A percentile compares a stretch with the other conserved stretches of the same genome.
Evolutionary conservation across 768 basidiomycete species (phyloP).

Genomic region (Holtermannia corniformis): DNA sequence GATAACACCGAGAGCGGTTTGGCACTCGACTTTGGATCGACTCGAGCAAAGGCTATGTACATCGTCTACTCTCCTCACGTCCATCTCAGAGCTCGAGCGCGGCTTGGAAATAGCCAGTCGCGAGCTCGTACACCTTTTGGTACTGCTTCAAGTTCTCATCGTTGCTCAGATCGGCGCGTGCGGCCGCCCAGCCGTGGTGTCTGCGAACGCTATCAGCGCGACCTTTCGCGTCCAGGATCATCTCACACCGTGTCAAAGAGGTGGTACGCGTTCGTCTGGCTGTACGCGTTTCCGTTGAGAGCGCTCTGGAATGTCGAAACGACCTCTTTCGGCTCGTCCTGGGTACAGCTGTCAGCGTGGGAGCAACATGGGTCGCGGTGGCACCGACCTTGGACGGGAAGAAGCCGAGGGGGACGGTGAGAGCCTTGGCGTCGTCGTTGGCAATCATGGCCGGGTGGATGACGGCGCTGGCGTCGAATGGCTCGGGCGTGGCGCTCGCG

Average conservation of each 20-base stretch:
- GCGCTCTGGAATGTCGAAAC: slow-evolving; percentile 48
- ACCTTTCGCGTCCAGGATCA: not conserved
- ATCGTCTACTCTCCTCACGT: too few relatives aligned
- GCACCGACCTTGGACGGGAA: slow-evolving; percentile 41
- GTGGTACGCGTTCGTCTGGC: slow-evolving; percentile 48
- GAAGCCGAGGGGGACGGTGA: slow-evolving; percentile 35
- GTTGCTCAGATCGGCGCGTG: slow-evolving; percentile 52
- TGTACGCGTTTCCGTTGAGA: slow-evolving; percentile 49
- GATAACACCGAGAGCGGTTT: too few relatives aligned
- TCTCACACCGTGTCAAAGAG: slow-evolving; percentile 27
- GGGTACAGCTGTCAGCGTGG: not conserved
- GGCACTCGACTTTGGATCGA: too few relatives aligned
- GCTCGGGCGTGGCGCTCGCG: slow-evolving; percentile 32
- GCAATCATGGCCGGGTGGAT: slow-evolving; percentile 44
- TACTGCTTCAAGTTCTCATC: slow-evolving; percentile 54
- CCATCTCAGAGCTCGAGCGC: slow-evolving; percentile 31
- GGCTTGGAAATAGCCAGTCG: slow-evolving; percentile 48
- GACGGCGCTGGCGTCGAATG: slow-evolving; percentile 44
- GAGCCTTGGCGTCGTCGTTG: slow-evolving; percentile 24
- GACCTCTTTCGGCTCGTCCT: slow-evolving; percentile 30
- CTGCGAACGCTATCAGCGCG: slow-evolving; percentile 27
- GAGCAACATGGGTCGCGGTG: not conserved
- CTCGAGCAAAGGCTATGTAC: too few relatives aligned
- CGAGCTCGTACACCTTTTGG: slow-evolving; percentile 52
- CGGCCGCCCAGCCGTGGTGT: slow-evolving; percentile 56